phyloP scores from a whole-genome alignment of 345 rosid species.

The Conringia planisiliqua region DNA sequence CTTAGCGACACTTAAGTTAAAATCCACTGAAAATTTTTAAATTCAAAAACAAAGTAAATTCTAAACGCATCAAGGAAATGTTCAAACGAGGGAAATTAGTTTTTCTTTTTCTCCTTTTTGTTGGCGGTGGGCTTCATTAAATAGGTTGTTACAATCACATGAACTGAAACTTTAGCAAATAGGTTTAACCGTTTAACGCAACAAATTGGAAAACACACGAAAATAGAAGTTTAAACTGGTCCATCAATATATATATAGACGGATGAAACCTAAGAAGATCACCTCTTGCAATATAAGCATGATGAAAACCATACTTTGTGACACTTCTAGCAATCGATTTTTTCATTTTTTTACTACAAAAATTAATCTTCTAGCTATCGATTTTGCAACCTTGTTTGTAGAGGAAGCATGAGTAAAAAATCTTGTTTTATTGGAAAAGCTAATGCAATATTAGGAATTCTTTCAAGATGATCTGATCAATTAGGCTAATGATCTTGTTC shows the following conservation, averaged over 20 bases:
- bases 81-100: too few relatives aligned
- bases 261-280: neutral
- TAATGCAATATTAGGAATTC: neutral
- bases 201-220: neutral
- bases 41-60: neutral
- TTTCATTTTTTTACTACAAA: too few relatives aligned
- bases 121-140: too few relatives aligned
- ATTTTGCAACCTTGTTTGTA: neutral
- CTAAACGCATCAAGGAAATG: neutral
- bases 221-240: neutral
- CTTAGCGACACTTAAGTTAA: neutral
- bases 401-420: neutral
- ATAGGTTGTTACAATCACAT: too few relatives aligned
- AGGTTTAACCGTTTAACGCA: too few relatives aligned
- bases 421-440: neutral
- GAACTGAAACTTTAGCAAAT: too few relatives aligned
- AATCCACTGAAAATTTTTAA: neutral
- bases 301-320: neutral
- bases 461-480: neutral
- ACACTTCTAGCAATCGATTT: neutral
- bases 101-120: too few relatives aligned
- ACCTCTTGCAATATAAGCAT: neutral
- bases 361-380: neutral
- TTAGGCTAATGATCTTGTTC: neutral
- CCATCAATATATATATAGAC: neutral